Evolutionary conservation across 108 stramenopile genomes (phyloP).

Genomic region (Cylindrotheca fusiformis): DNA sequence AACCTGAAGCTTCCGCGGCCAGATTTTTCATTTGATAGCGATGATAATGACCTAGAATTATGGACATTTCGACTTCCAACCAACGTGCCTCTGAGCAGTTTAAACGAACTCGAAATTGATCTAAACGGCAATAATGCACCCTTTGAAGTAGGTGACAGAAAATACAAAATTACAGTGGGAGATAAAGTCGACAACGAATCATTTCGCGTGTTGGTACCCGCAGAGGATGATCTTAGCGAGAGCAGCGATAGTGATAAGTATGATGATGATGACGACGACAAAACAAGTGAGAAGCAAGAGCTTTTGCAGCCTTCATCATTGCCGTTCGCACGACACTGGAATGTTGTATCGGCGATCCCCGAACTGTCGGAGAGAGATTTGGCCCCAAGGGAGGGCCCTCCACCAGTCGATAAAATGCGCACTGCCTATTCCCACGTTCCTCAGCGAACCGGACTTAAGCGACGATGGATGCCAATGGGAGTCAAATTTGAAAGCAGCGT

Average conservation of each 20-base stretch:
- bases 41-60: constrained; percentile 47
- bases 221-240: not conserved
- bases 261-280: constrained; percentile 9
- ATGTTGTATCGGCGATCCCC: constrained; percentile 25
- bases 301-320: constrained; percentile 24
- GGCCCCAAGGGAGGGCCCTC: constrained; percentile 35
- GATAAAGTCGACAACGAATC: constrained; percentile 40
- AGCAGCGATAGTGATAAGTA: constrained; percentile 18
- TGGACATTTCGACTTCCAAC: constrained; percentile 71
- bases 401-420: constrained; percentile 42
- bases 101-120: constrained; percentile 43
- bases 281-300: constrained; percentile 1
- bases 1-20: constrained; percentile 4
- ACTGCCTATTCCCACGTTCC: constrained; percentile 64
- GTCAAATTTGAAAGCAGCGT: not conserved
- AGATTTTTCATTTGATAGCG: constrained; percentile 16
- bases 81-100: constrained; percentile 36
- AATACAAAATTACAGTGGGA: constrained; percentile 39
- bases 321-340: constrained; percentile 31
- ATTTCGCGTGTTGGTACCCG: constrained; percentile 42
- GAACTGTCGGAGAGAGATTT: constrained; percentile 27
- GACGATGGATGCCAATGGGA: constrained; percentile 67
- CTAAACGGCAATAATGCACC: constrained; percentile 5
- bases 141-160: constrained; percentile 24
- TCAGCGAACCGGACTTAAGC: constrained; percentile 71